Conservation (phyloP, 768 basidiomycete genomes). For the Mycena venus region DNA sequence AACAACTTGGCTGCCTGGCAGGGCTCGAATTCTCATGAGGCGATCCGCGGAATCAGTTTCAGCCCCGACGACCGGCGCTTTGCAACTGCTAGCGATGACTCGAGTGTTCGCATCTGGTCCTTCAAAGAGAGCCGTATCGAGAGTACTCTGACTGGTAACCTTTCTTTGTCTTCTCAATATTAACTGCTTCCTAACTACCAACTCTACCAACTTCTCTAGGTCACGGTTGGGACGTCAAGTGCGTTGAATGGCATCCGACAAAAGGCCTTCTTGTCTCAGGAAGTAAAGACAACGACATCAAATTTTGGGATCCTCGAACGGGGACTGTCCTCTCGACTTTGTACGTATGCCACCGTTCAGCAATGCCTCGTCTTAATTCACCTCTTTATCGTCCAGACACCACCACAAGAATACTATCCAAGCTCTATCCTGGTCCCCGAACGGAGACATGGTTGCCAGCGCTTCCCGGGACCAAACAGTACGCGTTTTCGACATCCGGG, state of each 20-base stretch:
- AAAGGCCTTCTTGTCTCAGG: constrained; percentile 96
- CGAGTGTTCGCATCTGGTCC: constrained; percentile 94
- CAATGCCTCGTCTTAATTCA: neutral
- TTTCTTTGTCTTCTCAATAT: no score
- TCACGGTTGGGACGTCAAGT: constrained; percentile 99
- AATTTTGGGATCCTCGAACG: constrained; percentile 99
- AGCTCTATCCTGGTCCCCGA: constrained; percentile 92
- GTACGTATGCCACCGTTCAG: constrained; percentile 58
- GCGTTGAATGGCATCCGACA: constrained; percentile 98
- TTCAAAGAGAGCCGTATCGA: constrained; percentile 94
- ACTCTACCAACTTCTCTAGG: constrained; percentile 67
- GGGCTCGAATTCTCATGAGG: constrained; percentile 89
- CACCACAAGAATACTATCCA: constrained; percentile 98
- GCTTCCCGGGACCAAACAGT: constrained; percentile 96
- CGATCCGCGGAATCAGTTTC: constrained; percentile 92
- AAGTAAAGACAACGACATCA: constrained; percentile 97
- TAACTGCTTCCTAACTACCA: no score
- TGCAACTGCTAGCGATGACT: constrained; percentile 96
- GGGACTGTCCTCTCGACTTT: constrained; percentile 91
- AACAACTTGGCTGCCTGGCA: constrained; percentile 97
- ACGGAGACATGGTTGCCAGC: constrained; percentile 94
- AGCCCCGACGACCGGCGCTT: constrained; percentile 93
- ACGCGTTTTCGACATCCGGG: constrained; percentile 96
- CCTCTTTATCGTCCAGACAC: constrained; percentile 66
- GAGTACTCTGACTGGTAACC: constrained; percentile 83